Evolutionary conservation across 2,329 filamentous ascomycete genomes (phyloP), one percentile per base, ranked within the genome.

Genomic region (Xylaria sp.): DNA sequence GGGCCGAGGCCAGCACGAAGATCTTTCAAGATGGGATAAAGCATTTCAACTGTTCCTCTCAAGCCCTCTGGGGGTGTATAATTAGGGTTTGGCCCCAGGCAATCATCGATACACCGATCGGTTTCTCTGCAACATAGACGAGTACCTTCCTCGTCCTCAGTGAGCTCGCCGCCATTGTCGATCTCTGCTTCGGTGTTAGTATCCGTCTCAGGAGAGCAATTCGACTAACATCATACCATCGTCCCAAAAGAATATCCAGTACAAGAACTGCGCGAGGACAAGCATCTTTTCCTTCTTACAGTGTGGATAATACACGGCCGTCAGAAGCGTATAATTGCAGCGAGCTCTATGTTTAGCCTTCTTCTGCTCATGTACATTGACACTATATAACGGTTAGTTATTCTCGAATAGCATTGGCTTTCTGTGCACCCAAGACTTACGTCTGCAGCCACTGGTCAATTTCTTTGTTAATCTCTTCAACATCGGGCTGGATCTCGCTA

Each of bases 231-330:
- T 11, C 55, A 44, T 61, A 72, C 70, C 71, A 17, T 73, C 71
- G 38, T 73, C 71, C 47, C 64, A 72, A 40, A 71, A 70, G 60
- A 73, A 73, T 58, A 72, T 69, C 72, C 70, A 73, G 51, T 72
- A 74, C 11, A 72, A 59, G 35, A 71, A 74, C 23, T 73, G 58
- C 9, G 66, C 19, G n/a, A 74, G 58, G 3, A 54, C 52, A 19
- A 74, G 60, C 62, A 72, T 65, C 56, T 70, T 71, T 6, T 74
- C 67, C 44, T 67, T 71, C 54, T 65, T 68, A 47, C 70, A 72
- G 53, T 71, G 52, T 8, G 72, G 70, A 21, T 72, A 73, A 51
- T 71, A 73, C 6, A 68, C 64, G 2, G 67, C 68, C 15, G 72
- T 61, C 25, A 72, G 63, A 1, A 72, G 40, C 3, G 67, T 67